Base-by-base conservation (phyloP, 1,284 basidiomycete species). In the Phellopilus nigrolimitatus region DNA sequence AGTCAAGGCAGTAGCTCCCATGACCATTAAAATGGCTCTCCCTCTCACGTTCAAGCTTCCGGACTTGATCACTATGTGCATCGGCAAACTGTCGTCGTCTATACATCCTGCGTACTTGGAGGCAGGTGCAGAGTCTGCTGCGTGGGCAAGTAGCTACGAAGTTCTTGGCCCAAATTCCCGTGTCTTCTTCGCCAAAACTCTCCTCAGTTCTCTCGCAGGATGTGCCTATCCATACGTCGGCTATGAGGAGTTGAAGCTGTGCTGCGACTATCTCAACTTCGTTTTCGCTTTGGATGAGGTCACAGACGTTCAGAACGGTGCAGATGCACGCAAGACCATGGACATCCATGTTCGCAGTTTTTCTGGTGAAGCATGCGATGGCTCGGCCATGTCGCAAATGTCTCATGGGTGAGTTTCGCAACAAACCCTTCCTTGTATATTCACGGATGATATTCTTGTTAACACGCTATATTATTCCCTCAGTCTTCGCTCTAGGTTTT, bases 281-380 rank as follows among this genome's bases (percentile, higher is more conserved):
- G 71, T 86, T 15, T 85, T 84, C 64, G 78, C 81, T 39, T 70
- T 84, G 48, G 84, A 86, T 61, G 83, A 85, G 64, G 71, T 83
- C 54, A 83, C 79, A 60, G 82, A 86, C 59, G 81, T 82, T 43
- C 81, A 83, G 65, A 64, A 65, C 49, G 80, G 78, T 48, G 82
- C 80, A 27, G 42, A 25, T 13, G 45, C 49, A 15, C 68, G 71
- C 34, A 63, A 66, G 36, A 82, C 79, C 33, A 76, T 81, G 12
- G 67, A 73, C 33, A 67, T 75, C 17, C 77, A 80, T 55, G 66
- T 79, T 50, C 72, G 76, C 47, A 72, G 74, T 10, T 72, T 84
- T 71, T 68, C 65, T 50, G 68, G 80, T 58, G 63, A 73, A 9
- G 64, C 70, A n/a, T 79, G 71, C 44, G 76, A 83, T 57, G 68